These are phyloP conservation scores for Moesziomyces antarcticus DNA, from an alignment of 1,284 basidiomycete species.

Conservation along the genomic window DNA sequence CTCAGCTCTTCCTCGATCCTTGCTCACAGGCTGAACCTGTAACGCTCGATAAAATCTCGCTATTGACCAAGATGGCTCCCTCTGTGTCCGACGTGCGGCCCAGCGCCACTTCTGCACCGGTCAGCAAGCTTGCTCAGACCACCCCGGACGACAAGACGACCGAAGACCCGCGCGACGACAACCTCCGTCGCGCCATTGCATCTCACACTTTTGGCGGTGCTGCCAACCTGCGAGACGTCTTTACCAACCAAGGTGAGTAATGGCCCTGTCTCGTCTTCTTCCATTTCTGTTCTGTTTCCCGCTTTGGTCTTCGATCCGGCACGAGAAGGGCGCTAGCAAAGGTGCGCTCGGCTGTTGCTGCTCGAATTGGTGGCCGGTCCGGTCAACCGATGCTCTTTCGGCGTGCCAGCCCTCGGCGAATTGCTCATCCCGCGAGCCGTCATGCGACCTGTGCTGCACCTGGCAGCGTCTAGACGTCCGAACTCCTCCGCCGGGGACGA, in stretches of 20 bases:
- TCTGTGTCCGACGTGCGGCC: slow-evolving; percentile 16
- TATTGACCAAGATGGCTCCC: slow-evolving; percentile 16
- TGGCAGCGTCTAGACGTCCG: slow-evolving; percentile 2
- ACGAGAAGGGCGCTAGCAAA: not conserved
- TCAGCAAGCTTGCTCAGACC: slow-evolving; percentile 29
- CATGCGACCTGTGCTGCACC: not conserved
- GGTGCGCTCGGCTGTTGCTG: too few relatives aligned
- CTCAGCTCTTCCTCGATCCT: not conserved
- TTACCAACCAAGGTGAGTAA: slow-evolving; percentile 63
- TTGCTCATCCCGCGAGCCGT: slow-evolving; percentile 1
- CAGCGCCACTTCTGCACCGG: slow-evolving; percentile 1
- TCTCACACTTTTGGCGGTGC: slow-evolving; percentile 55
- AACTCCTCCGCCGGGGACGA: slow-evolving; percentile 20
- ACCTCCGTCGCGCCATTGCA: slow-evolving; percentile 49
- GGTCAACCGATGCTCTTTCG: not conserved
- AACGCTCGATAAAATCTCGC: not conserved
- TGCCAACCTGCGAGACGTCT: slow-evolving; percentile 59
- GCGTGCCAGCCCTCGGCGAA: slow-evolving; percentile 1
- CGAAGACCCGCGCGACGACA: slow-evolving; percentile 47
- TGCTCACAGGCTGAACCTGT: not conserved
- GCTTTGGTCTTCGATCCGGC: not conserved
- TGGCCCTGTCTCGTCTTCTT: not conserved
- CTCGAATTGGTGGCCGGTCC: slow-evolving; percentile 12
- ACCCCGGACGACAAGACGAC: slow-evolving; percentile 57
- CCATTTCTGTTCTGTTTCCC: not conserved